Base-by-base conservation (phyloP, 2,329 filamentous ascomycete genomes). In the Xylariaceae sp. region DNA sequence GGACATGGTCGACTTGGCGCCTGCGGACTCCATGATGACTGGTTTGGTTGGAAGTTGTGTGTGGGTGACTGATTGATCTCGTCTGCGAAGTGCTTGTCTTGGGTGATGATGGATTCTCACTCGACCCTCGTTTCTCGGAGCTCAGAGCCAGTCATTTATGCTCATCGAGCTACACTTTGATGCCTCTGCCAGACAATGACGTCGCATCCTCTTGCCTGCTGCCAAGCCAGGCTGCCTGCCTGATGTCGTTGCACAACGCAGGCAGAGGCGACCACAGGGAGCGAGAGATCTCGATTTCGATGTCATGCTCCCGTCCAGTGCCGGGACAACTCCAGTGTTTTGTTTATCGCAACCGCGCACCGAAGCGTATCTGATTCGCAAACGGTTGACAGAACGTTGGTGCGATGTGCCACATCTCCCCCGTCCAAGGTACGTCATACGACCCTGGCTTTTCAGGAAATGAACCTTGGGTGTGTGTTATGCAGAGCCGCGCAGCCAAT, bases 1-100 rank as follows among this genome's bases (percentile, higher is more conserved):
- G 9, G 65, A 68, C 44, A 68, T 55, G 50, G 57, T 58, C 28
- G 65, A 69, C 48, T 63, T 64, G 43, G 63, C 59, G 42, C 64
- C 64, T 24, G 62, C 60, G 15, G 64, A 67, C 16, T 56, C 49
- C 61, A 64, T 63, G 36, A 13, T 37, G 36, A 17, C 13, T 38
- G 36, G 8, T 32, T 31, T 38, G 36, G 8, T 32, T 31, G 18
- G 18, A 16, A 33, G 37, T 11, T 38, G n/a, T n/a, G n/a, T n/a
- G n/a, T n/a, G n/a, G 19, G 22, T 18, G 12, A 16, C 16, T 19
- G 13, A 28, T 16, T 29, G 11, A 9, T 9, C 28, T 9, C 19
- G 31, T n/a, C n/a, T n/a, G n/a, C n/a, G 13, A 9, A 32, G 7
- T 19, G 35, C 16, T 19, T 9, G 19, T 12, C 22, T 19, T 28